Conservation (phyloP, 1,284 basidiomycete species). For the Pterula multifida region DNA sequence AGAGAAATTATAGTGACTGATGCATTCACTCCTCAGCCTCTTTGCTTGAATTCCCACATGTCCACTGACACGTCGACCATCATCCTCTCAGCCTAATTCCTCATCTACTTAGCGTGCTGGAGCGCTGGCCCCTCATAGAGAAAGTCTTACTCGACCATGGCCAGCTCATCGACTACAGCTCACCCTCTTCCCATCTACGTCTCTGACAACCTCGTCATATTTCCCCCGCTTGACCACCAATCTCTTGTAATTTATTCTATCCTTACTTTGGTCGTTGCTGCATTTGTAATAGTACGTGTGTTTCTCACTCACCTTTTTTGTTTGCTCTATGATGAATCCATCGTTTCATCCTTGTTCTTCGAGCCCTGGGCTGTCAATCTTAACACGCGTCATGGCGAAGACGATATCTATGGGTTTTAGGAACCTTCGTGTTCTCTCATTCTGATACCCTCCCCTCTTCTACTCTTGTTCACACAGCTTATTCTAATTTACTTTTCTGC, state of each 20-base stretch:
- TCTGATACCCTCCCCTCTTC: conserved; percentile 12
- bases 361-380: conserved; percentile 46
- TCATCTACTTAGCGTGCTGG: not conserved
- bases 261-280: not conserved
- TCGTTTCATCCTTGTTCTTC: conserved; percentile 84
- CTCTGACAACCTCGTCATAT: conserved; percentile 1
- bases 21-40: too few species aligned
- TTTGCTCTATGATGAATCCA: conserved; percentile 41
- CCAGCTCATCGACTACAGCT: not conserved
- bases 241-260: conserved; percentile 1
- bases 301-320: not conserved
- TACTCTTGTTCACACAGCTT: conserved; percentile 10
- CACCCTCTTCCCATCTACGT: not conserved
- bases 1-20: too few species aligned
- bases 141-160: not conserved
- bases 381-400: conserved; percentile 45
- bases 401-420: conserved; percentile 48
- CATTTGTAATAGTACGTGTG: conserved; percentile 14
- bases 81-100: not conserved
- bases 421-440: conserved; percentile 23
- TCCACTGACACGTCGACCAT: conserved; percentile 1
- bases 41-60: too few species aligned
- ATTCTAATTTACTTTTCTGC: conserved; percentile 13
- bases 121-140: not conserved
- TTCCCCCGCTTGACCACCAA: not conserved